Conservation (phyloP, 768 basidiomycete genomes). For the Hemileccinum impolitum region DNA sequence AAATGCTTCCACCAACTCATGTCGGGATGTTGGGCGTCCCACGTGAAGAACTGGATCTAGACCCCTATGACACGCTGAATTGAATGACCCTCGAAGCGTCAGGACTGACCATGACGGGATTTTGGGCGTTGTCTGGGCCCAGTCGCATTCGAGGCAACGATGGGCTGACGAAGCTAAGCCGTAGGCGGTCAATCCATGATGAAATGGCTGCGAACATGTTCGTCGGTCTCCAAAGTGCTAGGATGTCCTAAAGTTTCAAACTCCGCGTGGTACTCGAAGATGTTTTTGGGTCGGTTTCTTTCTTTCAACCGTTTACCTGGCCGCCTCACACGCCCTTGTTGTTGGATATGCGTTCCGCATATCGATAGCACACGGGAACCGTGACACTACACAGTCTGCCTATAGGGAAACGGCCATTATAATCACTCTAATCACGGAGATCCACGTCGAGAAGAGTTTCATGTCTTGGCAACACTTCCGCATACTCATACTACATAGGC, state of each 20-base stretch:
- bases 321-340: conserved; percentile 44
- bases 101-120: conserved; percentile 64
- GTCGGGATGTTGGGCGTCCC: conserved; percentile 57
- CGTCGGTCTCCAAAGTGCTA: background rate
- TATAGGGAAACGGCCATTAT: conserved; percentile 59
- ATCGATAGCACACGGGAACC: conserved; percentile 42
- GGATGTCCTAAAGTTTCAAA: conserved; percentile 9
- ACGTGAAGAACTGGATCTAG: conserved; percentile 83
- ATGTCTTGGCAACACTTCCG: conserved; percentile 61
- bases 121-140: conserved; percentile 47
- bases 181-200: conserved; percentile 24
- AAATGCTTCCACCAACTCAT: conserved; percentile 83
- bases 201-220: conserved; percentile 10
- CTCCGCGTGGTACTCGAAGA: conserved; percentile 23
- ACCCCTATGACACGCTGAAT: background rate
- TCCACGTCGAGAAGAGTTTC: conserved; percentile 81
- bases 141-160: conserved; percentile 61
- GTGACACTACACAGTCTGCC: conserved; percentile 45
- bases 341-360: conserved; percentile 60
- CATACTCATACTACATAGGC: background rate
- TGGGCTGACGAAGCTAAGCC: conserved; percentile 27
- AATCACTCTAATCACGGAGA: conserved; percentile 79
- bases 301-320: conserved; percentile 39
- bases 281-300: background rate
- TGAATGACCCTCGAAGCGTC: background rate